Conservation (phyloP, 495 filamentous ascomycete species). For the Daldinia grandis region DNA sequence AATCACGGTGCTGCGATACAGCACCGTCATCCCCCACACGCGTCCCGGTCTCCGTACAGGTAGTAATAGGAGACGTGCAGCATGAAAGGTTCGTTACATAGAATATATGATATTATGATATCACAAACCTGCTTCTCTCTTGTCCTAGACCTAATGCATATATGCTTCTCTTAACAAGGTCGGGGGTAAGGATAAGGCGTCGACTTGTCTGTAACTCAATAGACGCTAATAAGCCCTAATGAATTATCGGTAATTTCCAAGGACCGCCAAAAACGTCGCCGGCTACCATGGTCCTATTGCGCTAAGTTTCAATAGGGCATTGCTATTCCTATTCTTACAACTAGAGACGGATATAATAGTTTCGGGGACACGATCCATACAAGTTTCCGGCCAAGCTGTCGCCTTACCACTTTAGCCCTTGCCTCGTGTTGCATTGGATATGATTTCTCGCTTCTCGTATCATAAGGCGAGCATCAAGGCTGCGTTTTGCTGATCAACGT, state of each 20-base stretch:
- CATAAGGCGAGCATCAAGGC: slow-evolving; percentile 24
- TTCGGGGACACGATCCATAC: slow-evolving; percentile 1
- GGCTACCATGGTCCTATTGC: neutral
- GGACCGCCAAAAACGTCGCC: neutral
- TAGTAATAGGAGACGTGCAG: neutral
- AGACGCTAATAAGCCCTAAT: slow-evolving; percentile 19
- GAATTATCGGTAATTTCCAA: slow-evolving; percentile 25
- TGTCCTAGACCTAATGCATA: slow-evolving; percentile 20
- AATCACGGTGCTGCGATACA: slow-evolving; percentile 26
- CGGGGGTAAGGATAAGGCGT: neutral
- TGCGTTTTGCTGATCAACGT: slow-evolving; percentile 8
- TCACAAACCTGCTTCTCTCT: slow-evolving; percentile 27
- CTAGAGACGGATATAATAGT: slow-evolving; percentile 16
- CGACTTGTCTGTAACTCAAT: neutral
- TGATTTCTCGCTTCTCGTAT: slow-evolving; percentile 25
- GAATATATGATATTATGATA: slow-evolving; percentile 18
- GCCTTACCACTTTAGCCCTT: slow-evolving; percentile 16
- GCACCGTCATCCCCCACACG: slow-evolving; percentile 8
- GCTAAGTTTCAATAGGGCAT: neutral
- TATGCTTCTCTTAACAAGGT: slow-evolving; percentile 23
- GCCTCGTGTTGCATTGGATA: slow-evolving; percentile 24
- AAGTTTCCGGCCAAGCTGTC: slow-evolving; percentile 7
- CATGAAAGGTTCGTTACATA: neutral
- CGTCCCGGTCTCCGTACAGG: slow-evolving; percentile 6
- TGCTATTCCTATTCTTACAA: slow-evolving; percentile 19